These are phyloP conservation scores for Oenanthe javanica DNA, from an alignment of 140 eudicot species.

Conservation along the genomic window DNA sequence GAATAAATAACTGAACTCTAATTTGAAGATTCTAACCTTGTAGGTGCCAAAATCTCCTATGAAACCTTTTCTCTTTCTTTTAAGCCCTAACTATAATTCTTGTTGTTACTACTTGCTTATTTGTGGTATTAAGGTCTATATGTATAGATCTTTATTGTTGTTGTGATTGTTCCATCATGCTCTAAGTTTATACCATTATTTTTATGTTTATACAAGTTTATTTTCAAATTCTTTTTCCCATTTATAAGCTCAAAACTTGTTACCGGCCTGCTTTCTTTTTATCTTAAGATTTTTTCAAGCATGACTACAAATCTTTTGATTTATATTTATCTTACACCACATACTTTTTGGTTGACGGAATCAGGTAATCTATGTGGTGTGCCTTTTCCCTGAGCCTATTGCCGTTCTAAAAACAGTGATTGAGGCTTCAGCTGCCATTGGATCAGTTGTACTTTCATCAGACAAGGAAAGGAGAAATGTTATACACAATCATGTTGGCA, in stretches of 20 bases:
- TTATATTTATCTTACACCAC: neutral
- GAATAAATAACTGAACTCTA: no score
- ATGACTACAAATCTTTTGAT: neutral
- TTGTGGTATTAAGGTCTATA: neutral
- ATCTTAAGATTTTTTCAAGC: neutral
- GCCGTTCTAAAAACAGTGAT: slow-evolving; percentile 76
- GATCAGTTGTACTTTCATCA: slow-evolving; percentile 56
- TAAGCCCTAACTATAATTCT: no score
- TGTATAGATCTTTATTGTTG: neutral
- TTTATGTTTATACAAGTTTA: neutral
- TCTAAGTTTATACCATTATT: neutral
- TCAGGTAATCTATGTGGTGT: slow-evolving; percentile 93
- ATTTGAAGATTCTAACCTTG: no score
- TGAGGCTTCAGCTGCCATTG: slow-evolving; percentile 81
- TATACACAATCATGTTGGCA: slow-evolving; percentile 87
- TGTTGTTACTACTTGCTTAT: neutral
- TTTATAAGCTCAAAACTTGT: neutral
- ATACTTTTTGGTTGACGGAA: slow-evolving; percentile 12
- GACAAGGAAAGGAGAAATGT: slow-evolving; percentile 80
- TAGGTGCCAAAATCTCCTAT: neutral
- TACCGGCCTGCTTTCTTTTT: no score
- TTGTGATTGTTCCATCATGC: neutral
- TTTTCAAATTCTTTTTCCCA: neutral
- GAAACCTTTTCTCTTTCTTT: neutral
- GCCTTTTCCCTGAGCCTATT: slow-evolving; percentile 94